Base-by-base conservation (phyloP, 495 filamentous ascomycete genomes). In the Umbilicaria muhlenbergii region DNA sequence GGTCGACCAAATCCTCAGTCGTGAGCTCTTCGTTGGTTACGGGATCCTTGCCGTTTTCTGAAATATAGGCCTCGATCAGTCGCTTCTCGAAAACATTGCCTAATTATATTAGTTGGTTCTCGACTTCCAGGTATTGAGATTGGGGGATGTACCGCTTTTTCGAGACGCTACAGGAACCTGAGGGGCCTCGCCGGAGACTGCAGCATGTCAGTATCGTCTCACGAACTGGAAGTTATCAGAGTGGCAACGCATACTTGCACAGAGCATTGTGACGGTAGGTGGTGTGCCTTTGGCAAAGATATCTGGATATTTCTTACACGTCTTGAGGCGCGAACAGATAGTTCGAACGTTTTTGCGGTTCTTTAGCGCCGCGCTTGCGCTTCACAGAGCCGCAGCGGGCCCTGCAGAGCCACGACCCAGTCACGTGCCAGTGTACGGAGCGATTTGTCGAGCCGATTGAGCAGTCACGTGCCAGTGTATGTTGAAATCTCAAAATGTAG, bases 101-200 rank as follows among this genome's bases (percentile, higher is more conserved):
- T 86, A 48, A 38, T 40, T 7, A 41, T 7, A 45, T 67, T 55
- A 69, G 64, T 51, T 42, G 46, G 40, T 43, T 28, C 14, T 34
- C 34, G 18, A 35, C 14, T 41, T 43, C 36, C 24, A 38, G 34
- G 44, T 13, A 36, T 45, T 41, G 41, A 41, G 24, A 37, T 45
- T 44, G 38, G 3, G 19, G 41, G 52, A 70, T 78, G 45, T 75
- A 86, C 87, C 89, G 58, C 84, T 89, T 70, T 94, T 93, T 56
- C 78, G 74, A 56, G 92, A 96, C 53, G 86, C 84, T 47, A 98
- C 92, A 42, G 91, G 92, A 64, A 81, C 78, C 65, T 94, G 81
- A 39, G 91, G 92, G 63, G 86, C 80, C 75, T 96, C 92, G 65
- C 91, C 91, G 37, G 91, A 99, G 58, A 99, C 88, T 95, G 55